Percentiles rank a stretch among this genome's conserved stretches.
Evolutionary conservation across 305 asterid genomes (phyloP).

Genomic region (Lippia alba): DNA sequence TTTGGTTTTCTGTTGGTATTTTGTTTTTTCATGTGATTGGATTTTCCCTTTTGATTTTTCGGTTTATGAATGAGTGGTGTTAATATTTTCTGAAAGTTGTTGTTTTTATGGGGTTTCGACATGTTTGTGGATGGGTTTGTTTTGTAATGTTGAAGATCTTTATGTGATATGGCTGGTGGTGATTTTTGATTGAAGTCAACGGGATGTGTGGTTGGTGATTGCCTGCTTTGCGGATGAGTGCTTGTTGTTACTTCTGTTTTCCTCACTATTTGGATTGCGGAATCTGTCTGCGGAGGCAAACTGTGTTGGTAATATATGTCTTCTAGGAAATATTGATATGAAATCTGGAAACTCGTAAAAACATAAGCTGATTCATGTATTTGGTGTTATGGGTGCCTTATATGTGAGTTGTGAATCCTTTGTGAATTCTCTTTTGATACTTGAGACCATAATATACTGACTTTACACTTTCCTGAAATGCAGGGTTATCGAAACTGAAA

Average conservation of each 20-base stretch:
- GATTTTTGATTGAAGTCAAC: slow-evolving; percentile 30
- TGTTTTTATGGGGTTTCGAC: slow-evolving; percentile 1
- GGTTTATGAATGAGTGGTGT: slow-evolving; percentile 12
- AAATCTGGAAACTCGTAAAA: not conserved
- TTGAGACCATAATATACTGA: slow-evolving; percentile 32
- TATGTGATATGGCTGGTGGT: slow-evolving; percentile 29
- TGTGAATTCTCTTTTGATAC: not conserved
- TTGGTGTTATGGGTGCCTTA: not conserved
- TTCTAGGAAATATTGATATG: not conserved
- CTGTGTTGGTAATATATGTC: not conserved
- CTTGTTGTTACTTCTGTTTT: slow-evolving; percentile 9
- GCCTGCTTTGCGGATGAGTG: not conserved
- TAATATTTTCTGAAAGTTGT: not conserved
- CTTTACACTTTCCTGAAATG: slow-evolving; percentile 32
- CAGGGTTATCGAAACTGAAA: slow-evolving; percentile 79
- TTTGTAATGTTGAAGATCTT: slow-evolving; percentile 9
- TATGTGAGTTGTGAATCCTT: not conserved
- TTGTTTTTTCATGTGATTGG: slow-evolving; percentile 18
- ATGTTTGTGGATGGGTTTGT: slow-evolving; percentile 16
- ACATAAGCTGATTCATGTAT: not conserved
- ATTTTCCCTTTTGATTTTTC: not conserved
- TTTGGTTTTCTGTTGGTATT: not conserved
- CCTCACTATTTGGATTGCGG: not conserved
- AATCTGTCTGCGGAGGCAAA: not conserved
- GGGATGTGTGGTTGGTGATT: slow-evolving; percentile 11